Evolutionary conservation across 2,329 filamentous ascomycete species (phyloP).

Genomic region (Hymenoscyphus occultus): DNA sequence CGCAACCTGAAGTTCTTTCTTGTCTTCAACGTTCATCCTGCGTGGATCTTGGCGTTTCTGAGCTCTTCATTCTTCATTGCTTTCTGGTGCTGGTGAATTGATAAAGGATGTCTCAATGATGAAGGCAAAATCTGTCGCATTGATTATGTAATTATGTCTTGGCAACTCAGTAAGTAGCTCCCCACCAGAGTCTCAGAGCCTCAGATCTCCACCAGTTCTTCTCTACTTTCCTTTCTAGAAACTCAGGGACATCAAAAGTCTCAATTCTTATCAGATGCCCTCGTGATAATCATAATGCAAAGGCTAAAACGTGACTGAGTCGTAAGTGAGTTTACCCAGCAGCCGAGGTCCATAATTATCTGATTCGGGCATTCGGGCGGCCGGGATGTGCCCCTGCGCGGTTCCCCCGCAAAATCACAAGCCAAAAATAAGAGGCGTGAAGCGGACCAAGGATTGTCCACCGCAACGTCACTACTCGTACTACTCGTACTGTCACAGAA

Average conservation of each 20-base stretch:
- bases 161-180: not conserved
- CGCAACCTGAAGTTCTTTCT: not conserved
- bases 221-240: not conserved
- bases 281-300: not conserved
- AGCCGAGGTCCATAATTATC: not conserved
- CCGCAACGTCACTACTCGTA: constrained; percentile 1
- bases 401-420: constrained; percentile 11
- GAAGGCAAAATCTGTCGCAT: not conserved
- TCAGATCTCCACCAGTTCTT: no score
- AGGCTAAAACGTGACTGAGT: not conserved
- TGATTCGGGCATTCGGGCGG: not conserved
- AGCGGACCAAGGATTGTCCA: not conserved
- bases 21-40: not conserved
- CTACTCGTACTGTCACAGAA: no score
- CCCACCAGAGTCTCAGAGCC: no score
- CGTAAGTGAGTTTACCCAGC: not conserved
- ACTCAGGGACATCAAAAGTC: not conserved
- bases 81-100: not conserved
- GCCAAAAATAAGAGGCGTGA: not conserved
- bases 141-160: not conserved
- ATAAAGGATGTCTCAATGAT: not conserved
- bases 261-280: not conserved
- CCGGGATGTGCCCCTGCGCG: no score
- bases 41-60: not conserved
- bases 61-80: not conserved